phyloP scores from a whole-genome alignment of 345 rosid species.

The Balakata baccata region DNA sequence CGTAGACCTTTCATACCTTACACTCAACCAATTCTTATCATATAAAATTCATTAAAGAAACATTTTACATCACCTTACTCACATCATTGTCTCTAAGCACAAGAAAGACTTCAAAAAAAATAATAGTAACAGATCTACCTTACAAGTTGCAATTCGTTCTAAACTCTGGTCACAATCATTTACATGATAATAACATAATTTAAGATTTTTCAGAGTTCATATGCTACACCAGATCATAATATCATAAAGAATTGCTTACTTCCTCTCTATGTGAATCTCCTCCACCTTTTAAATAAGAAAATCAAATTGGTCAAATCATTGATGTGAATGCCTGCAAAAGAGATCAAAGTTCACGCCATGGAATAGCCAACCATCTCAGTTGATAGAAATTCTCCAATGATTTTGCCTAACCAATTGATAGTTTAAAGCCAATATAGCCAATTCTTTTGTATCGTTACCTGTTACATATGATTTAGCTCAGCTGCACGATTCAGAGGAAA shows the following conservation, averaged over 20 bases:
- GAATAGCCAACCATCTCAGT: background rate
- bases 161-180: background rate
- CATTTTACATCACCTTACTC: background rate
- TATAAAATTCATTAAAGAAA: too few relatives aligned
- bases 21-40: too few relatives aligned
- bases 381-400: background rate
- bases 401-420: background rate
- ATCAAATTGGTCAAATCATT: background rate
- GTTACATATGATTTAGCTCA: background rate
- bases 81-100: background rate
- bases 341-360: background rate
- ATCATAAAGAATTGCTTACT: background rate
- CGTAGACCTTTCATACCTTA: background rate
- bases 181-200: too few relatives aligned
- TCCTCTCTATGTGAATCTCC: background rate
- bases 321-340: background rate
- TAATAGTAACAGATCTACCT: too few relatives aligned
- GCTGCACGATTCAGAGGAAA: conserved; percentile 13
- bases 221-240: too few relatives aligned
- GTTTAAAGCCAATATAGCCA: background rate
- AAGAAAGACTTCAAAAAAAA: background rate
- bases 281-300: background rate
- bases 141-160: background rate
- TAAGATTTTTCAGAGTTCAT: too few relatives aligned
- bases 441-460: background rate